A percentile compares a stretch with the other conserved stretches of the same genome.
These are phyloP conservation scores for Daldinia eschscholtzii DNA, from an alignment of 2,329 filamentous ascomycete species.

Conservation along the genomic window DNA sequence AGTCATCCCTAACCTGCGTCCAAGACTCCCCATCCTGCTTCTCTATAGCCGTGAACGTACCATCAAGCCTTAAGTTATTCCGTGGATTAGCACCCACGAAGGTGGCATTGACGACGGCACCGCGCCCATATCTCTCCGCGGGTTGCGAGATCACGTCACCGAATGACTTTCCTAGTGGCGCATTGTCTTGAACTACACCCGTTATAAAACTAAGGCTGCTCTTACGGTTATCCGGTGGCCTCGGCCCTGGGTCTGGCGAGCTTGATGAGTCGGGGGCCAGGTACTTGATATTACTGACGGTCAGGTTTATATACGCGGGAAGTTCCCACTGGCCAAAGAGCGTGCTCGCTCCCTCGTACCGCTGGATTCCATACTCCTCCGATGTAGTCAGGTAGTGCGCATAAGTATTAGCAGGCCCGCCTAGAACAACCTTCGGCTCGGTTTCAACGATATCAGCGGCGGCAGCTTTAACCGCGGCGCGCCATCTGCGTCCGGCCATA, in stretches of 20 bases:
- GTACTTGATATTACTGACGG: constrained; percentile 77
- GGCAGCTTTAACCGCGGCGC: constrained; percentile 72
- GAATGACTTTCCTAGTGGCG: constrained; percentile 75
- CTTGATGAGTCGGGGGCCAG: constrained; percentile 65
- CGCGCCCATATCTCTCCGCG: constrained; percentile 66
- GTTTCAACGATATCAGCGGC: constrained; percentile 54
- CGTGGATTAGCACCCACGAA: constrained; percentile 92
- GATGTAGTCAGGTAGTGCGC: constrained; percentile 83
- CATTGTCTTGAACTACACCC: constrained; percentile 79
- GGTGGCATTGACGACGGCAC: constrained; percentile 71
- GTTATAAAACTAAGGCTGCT: constrained; percentile 84
- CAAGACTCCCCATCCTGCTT: constrained; percentile 66
- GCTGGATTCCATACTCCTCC: constrained; percentile 85
- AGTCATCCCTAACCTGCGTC: constrained; percentile 76
- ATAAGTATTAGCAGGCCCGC: constrained; percentile 90
- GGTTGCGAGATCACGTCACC: constrained; percentile 74
- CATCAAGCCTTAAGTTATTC: constrained; percentile 84
- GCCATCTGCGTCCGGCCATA: constrained; percentile 92
- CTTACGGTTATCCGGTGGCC: constrained; percentile 82
- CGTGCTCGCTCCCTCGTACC: constrained; percentile 95
- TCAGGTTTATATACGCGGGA: constrained; percentile 88
- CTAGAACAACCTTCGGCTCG: constrained; percentile 80
- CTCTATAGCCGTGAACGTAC: constrained; percentile 84
- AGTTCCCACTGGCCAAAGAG: constrained; percentile 87
- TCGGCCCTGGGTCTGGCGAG: constrained; percentile 65